Evolutionary conservation across 2,329 filamentous ascomycete species (phyloP).

Genomic region (Metarhizium anisopliae): DNA sequence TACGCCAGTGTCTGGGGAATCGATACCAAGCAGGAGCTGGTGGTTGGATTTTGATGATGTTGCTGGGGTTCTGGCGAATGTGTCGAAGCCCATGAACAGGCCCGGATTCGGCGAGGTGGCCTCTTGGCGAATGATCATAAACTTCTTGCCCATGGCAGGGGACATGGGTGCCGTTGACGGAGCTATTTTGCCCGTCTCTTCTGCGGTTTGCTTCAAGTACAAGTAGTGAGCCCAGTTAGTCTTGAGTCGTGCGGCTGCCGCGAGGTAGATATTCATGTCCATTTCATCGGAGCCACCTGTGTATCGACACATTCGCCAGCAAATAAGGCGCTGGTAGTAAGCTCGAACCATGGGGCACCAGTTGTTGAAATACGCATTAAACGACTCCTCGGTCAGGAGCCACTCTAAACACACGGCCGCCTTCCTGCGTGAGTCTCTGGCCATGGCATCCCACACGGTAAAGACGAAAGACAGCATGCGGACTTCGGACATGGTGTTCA

Average conservation of each 20-base stretch:
- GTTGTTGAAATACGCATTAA: slow-evolving; percentile 78
- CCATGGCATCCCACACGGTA: slow-evolving; percentile 66
- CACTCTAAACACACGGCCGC: slow-evolving; percentile 63
- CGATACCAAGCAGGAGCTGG: slow-evolving; percentile 13
- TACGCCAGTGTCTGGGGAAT: slow-evolving; percentile 16
- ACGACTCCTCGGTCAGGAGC: slow-evolving; percentile 64
- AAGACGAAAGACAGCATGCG: slow-evolving; percentile 76
- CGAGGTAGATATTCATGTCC: slow-evolving; percentile 62
- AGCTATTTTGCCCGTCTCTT: slow-evolving; percentile 40
- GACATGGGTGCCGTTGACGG: slow-evolving; percentile 75
- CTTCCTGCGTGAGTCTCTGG: slow-evolving; percentile 58
- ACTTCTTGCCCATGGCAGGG: slow-evolving; percentile 74
- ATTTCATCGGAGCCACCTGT: slow-evolving; percentile 55
- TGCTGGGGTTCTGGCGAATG: slow-evolving; percentile 24
- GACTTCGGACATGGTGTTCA: slow-evolving; percentile 86
- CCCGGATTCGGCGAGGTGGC: slow-evolving; percentile 37
- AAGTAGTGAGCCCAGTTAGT: slow-evolving; percentile 73
- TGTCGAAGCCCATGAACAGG: slow-evolving; percentile 41
- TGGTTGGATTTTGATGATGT: slow-evolving; percentile 6
- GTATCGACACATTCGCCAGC: slow-evolving; percentile 79
- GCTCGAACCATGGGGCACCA: slow-evolving; percentile 94
- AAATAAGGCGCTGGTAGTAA: slow-evolving; percentile 84
- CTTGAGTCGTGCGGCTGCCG: slow-evolving; percentile 58
- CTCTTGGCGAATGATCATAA: slow-evolving; percentile 84
- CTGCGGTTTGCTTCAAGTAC: slow-evolving; percentile 60